These are phyloP conservation scores for Aspergillus sparsus DNA, from an alignment of 495 filamentous ascomycete genomes.

Conservation along the genomic window DNA sequence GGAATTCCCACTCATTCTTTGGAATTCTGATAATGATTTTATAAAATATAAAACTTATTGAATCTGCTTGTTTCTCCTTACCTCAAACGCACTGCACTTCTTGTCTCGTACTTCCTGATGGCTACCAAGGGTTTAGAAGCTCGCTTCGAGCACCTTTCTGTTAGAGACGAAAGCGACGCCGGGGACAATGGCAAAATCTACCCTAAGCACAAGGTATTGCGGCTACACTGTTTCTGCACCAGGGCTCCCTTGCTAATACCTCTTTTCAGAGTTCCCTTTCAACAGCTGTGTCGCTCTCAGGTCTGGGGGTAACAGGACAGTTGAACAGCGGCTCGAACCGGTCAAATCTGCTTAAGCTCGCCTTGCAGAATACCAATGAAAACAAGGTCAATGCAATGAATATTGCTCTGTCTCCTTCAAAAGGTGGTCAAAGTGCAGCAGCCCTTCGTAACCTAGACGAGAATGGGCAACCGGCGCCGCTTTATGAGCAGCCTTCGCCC, in stretches of 20 bases:
- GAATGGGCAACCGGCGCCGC: constrained; percentile 50
- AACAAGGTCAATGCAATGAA: constrained; percentile 53
- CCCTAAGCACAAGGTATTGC: constrained; percentile 68
- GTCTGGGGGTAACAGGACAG: constrained; percentile 52
- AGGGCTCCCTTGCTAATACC: constrained; percentile 31
- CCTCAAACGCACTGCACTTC: constrained; percentile 6
- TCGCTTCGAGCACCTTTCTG: constrained; percentile 78
- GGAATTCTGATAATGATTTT: constrained; percentile 6
- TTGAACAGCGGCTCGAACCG: constrained; percentile 61
- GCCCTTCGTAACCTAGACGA: constrained; percentile 57
- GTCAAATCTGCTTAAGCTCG: constrained; percentile 76
- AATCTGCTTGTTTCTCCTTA: background rate
- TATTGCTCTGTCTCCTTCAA: constrained; percentile 33
- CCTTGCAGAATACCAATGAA: constrained; percentile 71
- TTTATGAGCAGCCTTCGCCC: constrained; percentile 63
- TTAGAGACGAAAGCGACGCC: constrained; percentile 77
- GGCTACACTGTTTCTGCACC: background rate
- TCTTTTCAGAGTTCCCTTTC: constrained; percentile 44
- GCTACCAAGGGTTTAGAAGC: constrained; percentile 67
- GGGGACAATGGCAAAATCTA: constrained; percentile 50
- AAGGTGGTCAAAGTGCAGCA: constrained; percentile 39
- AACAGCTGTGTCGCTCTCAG: constrained; percentile 53
- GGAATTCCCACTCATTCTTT: background rate
- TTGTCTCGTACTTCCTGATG: constrained; percentile 38
- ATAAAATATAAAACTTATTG: constrained; percentile 6